These are phyloP conservation scores for Cryomyces minteri DNA, from an alignment of 495 filamentous ascomycete genomes.

Conservation along the genomic window DNA sequence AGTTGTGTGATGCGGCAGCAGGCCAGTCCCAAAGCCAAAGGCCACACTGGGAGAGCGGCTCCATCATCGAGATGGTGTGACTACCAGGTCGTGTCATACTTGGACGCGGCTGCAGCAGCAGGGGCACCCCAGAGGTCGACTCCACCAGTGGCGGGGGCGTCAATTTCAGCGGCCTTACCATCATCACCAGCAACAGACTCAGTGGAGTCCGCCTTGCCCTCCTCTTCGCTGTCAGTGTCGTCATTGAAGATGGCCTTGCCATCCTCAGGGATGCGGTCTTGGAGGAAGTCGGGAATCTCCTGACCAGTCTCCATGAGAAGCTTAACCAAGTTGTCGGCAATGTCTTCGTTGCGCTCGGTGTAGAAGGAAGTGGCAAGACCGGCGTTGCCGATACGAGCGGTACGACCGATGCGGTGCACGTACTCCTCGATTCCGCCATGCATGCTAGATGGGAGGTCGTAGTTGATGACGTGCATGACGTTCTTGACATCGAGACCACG, in stretches of 20 bases:
- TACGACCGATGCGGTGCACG: constrained; percentile 87
- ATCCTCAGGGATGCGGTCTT: constrained; percentile 37
- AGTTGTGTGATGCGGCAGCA: too few species aligned
- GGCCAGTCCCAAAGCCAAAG: too few species aligned
- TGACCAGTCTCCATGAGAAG: constrained; percentile 68
- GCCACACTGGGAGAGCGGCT: too few species aligned
- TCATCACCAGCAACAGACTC: constrained; percentile 1
- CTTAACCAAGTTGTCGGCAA: constrained; percentile 55
- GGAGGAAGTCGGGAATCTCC: constrained; percentile 63
- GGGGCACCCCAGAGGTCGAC: too few species aligned
- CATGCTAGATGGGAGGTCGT: constrained; percentile 48
- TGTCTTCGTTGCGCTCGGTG: constrained; percentile 45
- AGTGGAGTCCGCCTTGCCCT: constrained; percentile 1
- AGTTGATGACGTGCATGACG: constrained; percentile 86
- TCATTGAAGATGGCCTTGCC: constrained; percentile 11
- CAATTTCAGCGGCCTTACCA: background rate
- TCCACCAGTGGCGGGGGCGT: too few species aligned
- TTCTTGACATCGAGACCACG: constrained; percentile 84
- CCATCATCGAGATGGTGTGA: too few species aligned
- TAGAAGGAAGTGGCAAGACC: constrained; percentile 84
- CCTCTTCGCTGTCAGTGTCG: constrained; percentile 6
- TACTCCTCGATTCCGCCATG: constrained; percentile 91
- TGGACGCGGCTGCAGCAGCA: too few species aligned
- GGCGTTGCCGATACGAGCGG: constrained; percentile 77
- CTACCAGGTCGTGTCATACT: too few species aligned